Evolutionary conservation across 2,329 filamentous ascomycete genomes (phyloP).

Genomic region (Teratosphaeria pseudoeucalypti): DNA sequence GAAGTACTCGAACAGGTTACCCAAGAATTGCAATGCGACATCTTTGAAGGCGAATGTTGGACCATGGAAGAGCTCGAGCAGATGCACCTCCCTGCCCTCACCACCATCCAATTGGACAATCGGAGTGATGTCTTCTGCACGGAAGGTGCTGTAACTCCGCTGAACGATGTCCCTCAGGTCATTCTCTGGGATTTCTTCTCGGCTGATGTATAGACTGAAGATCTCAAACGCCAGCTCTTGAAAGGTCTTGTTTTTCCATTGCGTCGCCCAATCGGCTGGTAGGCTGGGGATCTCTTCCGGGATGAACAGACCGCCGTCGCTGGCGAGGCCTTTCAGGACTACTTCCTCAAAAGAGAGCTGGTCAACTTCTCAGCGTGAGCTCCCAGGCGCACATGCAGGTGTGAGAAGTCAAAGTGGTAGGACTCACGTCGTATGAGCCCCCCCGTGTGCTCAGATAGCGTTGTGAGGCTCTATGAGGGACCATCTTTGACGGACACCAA

Average conservation of each 20-base stretch:
- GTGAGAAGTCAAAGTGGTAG: not conserved
- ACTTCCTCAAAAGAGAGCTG: constrained; percentile 85
- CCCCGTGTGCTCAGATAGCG: constrained; percentile 54
- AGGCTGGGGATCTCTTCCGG: constrained; percentile 67
- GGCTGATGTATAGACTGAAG: constrained; percentile 77
- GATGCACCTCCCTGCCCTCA: constrained; percentile 54
- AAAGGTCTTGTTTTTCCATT: constrained; percentile 71
- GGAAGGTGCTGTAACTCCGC: constrained; percentile 83
- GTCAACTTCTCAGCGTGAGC: constrained; percentile 28
- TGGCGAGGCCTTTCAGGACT: constrained; percentile 77
- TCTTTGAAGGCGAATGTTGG: constrained; percentile 96
- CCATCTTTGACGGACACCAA: constrained; percentile 1
- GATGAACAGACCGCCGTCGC: constrained; percentile 81
- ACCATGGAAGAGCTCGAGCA: constrained; percentile 93
- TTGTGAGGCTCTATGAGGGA: constrained; percentile 42
- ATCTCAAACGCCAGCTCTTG: constrained; percentile 74
- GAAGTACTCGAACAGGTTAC: constrained; percentile 93
- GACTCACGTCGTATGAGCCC: constrained; percentile 50
- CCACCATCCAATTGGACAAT: constrained; percentile 62
- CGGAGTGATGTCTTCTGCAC: constrained; percentile 66
- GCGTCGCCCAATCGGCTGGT: constrained; percentile 51
- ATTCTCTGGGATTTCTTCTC: constrained; percentile 65
- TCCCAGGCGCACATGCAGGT: constrained; percentile 5
- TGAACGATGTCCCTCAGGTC: constrained; percentile 78
- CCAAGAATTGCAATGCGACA: constrained; percentile 82